A percentile compares a stretch with the other conserved stretches of the same genome.
Conservation (phyloP, 2,329 filamentous ascomycete genomes). For the Ophiostoma sp. region DNA sequence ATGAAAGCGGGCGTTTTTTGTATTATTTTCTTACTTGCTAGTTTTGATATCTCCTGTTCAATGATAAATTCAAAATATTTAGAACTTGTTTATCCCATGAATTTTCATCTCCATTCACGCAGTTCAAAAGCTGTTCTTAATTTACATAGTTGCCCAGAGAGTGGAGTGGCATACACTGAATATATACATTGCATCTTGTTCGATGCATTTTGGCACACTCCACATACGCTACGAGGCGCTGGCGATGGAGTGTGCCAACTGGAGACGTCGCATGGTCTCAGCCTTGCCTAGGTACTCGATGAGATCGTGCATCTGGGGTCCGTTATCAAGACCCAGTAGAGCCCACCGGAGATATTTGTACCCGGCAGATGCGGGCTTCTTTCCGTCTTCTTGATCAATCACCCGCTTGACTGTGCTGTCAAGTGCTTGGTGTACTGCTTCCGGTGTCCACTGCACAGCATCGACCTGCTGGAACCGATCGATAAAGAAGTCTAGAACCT, state of each 20-base stretch:
- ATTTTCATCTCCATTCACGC: no score
- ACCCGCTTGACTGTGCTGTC: constrained; percentile 19
- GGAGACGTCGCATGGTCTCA: constrained; percentile 31
- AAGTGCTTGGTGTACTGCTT: constrained; percentile 18
- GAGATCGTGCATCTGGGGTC: constrained; percentile 29
- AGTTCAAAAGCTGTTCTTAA: neutral
- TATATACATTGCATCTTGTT: neutral
- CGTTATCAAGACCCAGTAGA: constrained; percentile 30
- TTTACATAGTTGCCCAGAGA: neutral
- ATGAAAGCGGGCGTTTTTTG: constrained; percentile 13
- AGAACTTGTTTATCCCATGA: neutral
- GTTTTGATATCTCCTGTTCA: neutral
- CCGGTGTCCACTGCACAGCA: constrained; percentile 23
- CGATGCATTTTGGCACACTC: neutral
- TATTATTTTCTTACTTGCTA: neutral
- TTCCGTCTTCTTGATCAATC: neutral
- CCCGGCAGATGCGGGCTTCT: constrained; percentile 21
- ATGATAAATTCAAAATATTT: neutral
- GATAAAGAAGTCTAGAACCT: constrained; percentile 21
- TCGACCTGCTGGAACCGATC: constrained; percentile 22
- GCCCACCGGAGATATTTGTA: constrained; percentile 34
- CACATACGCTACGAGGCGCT: neutral
- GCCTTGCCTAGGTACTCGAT: constrained; percentile 33
- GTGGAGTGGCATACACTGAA: neutral
- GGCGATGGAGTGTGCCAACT: constrained; percentile 18